A percentile compares a stretch with the other conserved stretches of the same genome.
These are phyloP conservation scores for Wickerhamiella shivajii DNA, from an alignment of 805 yeast genomes.

Conservation along the genomic window DNA sequence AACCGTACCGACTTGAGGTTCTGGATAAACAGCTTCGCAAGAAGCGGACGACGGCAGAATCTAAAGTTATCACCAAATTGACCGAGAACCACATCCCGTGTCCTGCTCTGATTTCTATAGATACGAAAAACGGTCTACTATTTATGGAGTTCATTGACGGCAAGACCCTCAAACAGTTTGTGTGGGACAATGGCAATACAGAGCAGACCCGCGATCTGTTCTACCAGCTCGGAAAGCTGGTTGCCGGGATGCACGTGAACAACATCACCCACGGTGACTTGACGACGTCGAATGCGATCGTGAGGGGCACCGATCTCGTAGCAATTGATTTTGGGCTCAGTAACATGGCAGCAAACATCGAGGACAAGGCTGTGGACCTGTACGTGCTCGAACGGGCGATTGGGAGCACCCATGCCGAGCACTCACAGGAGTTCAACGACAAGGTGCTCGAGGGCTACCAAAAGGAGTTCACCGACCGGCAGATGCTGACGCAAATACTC, in stretches of 20 bases:
- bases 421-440: conserved; percentile 44
- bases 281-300: conserved; percentile 74
- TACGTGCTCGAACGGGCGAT: conserved; percentile 90
- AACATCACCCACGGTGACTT: conserved; percentile 89
- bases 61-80: conserved; percentile 54
- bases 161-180: conserved; percentile 22
- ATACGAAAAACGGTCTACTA: conserved; percentile 60
- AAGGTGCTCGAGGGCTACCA: conserved; percentile 64
- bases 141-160: conserved; percentile 79
- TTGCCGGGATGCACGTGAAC: conserved; percentile 46
- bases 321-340: conserved; percentile 89
- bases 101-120: conserved; percentile 65
- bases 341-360: conserved; percentile 42
- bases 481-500: conserved; percentile 34
- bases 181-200: conserved; percentile 22
- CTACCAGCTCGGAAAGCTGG: conserved; percentile 36
- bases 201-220: conserved; percentile 8
- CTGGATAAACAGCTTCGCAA: conserved; percentile 66
- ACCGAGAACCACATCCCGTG: conserved; percentile 38
- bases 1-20: conserved; percentile 76
- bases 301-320: conserved; percentile 25
- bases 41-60: conserved; percentile 72
- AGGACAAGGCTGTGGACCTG: conserved; percentile 94
- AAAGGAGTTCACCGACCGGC: conserved; percentile 10
- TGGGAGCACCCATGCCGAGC: conserved; percentile 73